These are phyloP conservation scores for Tribonema minus DNA, from an alignment of 108 stramenopile genomes.

Conservation along the genomic window DNA sequence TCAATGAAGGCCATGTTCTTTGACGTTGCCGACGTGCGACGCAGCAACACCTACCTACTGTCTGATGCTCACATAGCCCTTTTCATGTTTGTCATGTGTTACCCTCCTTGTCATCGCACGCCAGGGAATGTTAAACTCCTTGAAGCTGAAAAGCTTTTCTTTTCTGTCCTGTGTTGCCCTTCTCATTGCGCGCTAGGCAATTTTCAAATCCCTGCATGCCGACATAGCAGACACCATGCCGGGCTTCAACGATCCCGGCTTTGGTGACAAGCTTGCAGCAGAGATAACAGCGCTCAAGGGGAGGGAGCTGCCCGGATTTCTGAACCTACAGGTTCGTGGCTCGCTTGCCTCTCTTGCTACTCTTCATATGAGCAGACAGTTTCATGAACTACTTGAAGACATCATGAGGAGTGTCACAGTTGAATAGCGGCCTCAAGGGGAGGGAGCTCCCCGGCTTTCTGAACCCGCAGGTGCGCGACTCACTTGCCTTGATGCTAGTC, in stretches of 20 bases:
- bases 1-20: constrained; percentile 22
- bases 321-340: constrained; percentile 37
- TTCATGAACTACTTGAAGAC: too few species aligned
- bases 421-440: constrained; percentile 37
- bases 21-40: too few species aligned
- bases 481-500: too few species aligned
- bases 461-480: constrained; percentile 33
- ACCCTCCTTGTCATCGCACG: neutral
- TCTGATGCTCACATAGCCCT: too few species aligned
- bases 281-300: constrained; percentile 49
- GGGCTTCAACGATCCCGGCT: constrained; percentile 42
- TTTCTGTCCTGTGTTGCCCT: neutral
- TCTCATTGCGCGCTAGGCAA: neutral
- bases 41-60: too few species aligned
- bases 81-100: too few species aligned
- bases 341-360: too few species aligned
- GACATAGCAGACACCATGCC: constrained; percentile 42
- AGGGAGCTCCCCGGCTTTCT: constrained; percentile 50
- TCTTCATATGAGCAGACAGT: too few species aligned
- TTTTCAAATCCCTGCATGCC: constrained; percentile 11
- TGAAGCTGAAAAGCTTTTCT: neutral
- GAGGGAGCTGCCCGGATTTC: constrained; percentile 52
- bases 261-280: constrained; percentile 23
- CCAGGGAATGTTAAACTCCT: neutral
- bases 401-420: too few species aligned